A percentile compares a stretch with the other conserved stretches of the same genome.
Conservation (phyloP, 2,329 filamentous ascomycete species). For the Cladosporium phlei region DNA sequence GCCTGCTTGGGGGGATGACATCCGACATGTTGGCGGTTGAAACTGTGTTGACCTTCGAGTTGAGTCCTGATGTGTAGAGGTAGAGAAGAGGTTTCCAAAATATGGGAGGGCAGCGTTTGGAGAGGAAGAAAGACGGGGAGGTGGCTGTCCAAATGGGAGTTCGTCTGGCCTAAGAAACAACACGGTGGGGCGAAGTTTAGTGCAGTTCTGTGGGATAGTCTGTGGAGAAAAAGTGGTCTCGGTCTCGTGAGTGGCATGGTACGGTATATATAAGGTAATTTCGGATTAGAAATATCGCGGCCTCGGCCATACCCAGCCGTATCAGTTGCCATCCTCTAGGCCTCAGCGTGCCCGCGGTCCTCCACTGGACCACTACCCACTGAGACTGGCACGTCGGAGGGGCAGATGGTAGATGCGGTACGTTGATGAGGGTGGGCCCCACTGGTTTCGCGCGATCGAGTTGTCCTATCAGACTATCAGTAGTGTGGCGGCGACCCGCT, state of each 20-base stretch:
- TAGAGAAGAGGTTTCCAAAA: too few relatives aligned
- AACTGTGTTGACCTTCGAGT: background rate
- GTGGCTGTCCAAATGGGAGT: background rate
- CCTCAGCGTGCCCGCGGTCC: slow-evolving; percentile 4
- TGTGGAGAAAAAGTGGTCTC: slow-evolving; percentile 14
- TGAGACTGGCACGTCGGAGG: too few relatives aligned
- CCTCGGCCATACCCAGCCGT: slow-evolving; percentile 8
- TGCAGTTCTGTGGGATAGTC: slow-evolving; percentile 14
- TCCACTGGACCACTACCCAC: too few relatives aligned
- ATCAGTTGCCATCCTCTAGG: slow-evolving; percentile 1
- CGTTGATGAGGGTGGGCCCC: slow-evolving; percentile 5
- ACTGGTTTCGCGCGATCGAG: slow-evolving; percentile 1
- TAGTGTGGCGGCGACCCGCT: background rate
- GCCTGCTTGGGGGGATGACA: slow-evolving; percentile 26
- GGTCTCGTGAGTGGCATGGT: slow-evolving; percentile 8
- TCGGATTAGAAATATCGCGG: slow-evolving; percentile 1
- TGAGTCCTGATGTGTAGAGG: too few relatives aligned
- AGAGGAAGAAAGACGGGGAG: slow-evolving; percentile 1
- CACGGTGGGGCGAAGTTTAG: slow-evolving; percentile 12
- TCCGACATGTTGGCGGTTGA: slow-evolving; percentile 31
- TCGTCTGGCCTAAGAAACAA: slow-evolving; percentile 8
- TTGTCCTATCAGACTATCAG: slow-evolving; percentile 4
- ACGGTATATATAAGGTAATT: slow-evolving; percentile 7
- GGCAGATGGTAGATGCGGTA: slow-evolving; percentile 3
- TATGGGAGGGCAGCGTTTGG: too few relatives aligned